Percentiles rank a stretch among this genome's conserved stretches.
Evolutionary conservation across 139 green algal species (phyloP).

Genomic region (Picochlorum sp.): DNA sequence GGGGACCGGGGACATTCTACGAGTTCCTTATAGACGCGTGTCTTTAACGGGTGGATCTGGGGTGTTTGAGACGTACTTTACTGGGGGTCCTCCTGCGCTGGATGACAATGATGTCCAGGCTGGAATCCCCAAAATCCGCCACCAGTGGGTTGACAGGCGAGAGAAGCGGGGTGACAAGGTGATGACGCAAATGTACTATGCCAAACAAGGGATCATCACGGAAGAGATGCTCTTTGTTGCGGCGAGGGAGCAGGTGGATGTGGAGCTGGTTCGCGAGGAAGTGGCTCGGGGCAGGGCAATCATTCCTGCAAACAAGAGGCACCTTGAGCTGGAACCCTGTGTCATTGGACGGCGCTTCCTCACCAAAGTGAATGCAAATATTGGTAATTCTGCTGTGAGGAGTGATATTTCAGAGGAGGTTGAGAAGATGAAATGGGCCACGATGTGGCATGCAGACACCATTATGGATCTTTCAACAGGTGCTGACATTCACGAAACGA

Average conservation of each 20-base stretch:
- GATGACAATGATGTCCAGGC: slow-evolving; percentile 35
- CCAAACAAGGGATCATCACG: slow-evolving; percentile 73
- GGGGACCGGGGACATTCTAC: slow-evolving; percentile 1
- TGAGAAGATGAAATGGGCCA: slow-evolving; percentile 91
- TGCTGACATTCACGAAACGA: slow-evolving; percentile 87
- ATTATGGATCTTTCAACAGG: slow-evolving; percentile 94
- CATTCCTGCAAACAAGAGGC: slow-evolving; percentile 92
- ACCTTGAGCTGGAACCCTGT: slow-evolving; percentile 89
- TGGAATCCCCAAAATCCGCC: slow-evolving; percentile 71
- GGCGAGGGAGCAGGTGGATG: slow-evolving; percentile 74
- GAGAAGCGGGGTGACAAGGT: slow-evolving; percentile 38
- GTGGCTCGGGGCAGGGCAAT: slow-evolving; percentile 89
- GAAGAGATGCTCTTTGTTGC: slow-evolving; percentile 93
- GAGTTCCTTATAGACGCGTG: slow-evolving; percentile 80
- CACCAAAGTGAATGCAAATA: slow-evolving; percentile 96
- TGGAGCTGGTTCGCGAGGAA: slow-evolving; percentile 87
- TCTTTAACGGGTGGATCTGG: slow-evolving; percentile 63
- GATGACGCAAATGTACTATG: slow-evolving; percentile 75
- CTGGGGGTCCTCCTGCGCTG: slow-evolving; percentile 64
- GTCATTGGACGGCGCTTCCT: slow-evolving; percentile 85
- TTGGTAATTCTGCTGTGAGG: slow-evolving; percentile 86
- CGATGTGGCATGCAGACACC: slow-evolving; percentile 93
- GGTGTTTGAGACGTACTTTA: slow-evolving; percentile 86
- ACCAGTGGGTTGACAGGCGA: slow-evolving; percentile 60
- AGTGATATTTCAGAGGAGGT: slow-evolving; percentile 95